phyloP scores from a whole-genome alignment of 805 yeast genomes.

The Wickerhamomyces bovis region DNA sequence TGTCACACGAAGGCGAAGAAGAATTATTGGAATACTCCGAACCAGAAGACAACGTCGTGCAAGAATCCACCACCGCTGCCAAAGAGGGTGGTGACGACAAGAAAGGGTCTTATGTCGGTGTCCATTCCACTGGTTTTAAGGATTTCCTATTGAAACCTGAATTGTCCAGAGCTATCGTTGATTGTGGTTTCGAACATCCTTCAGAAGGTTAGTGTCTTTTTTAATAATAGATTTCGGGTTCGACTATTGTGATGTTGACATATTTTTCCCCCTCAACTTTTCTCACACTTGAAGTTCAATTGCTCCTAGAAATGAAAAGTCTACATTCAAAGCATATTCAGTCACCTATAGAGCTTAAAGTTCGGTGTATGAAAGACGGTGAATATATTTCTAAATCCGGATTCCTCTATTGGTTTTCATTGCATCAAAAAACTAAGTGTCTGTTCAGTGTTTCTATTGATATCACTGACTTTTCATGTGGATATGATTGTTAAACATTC shows the following conservation, averaged over 20 bases:
- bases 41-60: conserved; percentile 84
- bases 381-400: not conserved
- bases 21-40: conserved; percentile 98
- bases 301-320: not conserved
- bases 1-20: conserved; percentile 98
- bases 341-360: not conserved
- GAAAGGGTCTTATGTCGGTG: conserved; percentile 97
- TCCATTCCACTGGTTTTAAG: conserved; percentile 97
- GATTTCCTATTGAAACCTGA: conserved; percentile 96
- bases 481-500: not conserved
- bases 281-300: not conserved
- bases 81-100: conserved; percentile 62
- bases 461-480: too few relatives aligned
- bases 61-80: conserved; percentile 38
- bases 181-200: conserved; percentile 99
- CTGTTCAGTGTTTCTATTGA: too few relatives aligned
- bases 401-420: not conserved
- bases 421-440: too few relatives aligned
- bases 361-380: too few relatives aligned
- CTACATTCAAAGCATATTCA: too few relatives aligned
- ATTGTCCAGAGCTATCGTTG: conserved; percentile 93
- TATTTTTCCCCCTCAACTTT: not conserved
- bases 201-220: conserved; percentile 77
- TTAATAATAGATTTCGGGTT: not conserved
- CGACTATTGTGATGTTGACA: not conserved